These are phyloP conservation scores for Ricinus communis DNA, from an alignment of 345 rosid genomes.

Conservation along the genomic window DNA sequence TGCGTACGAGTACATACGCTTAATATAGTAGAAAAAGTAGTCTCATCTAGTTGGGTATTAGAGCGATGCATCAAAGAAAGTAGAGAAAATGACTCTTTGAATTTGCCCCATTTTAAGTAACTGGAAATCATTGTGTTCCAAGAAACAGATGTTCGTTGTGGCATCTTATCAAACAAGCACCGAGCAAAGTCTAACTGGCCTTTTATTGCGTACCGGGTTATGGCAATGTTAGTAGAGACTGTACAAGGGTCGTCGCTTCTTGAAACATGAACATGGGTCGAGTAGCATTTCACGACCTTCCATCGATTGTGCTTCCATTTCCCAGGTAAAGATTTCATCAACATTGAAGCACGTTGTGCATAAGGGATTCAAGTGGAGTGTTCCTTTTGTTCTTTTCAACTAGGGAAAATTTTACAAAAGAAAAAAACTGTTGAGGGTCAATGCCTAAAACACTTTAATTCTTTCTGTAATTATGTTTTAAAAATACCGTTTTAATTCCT, in stretches of 20 bases:
- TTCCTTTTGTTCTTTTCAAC: too few relatives aligned
- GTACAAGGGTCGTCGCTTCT: neutral
- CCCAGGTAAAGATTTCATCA: constrained; percentile 2
- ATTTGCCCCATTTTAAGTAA: constrained; percentile 39
- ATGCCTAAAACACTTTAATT: too few relatives aligned
- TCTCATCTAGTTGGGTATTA: constrained; percentile 32
- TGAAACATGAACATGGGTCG: constrained; percentile 3
- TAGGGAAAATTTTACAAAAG: too few relatives aligned
- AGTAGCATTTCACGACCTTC: constrained; percentile 13
- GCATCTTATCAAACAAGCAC: constrained; percentile 52
- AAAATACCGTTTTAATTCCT: too few relatives aligned
- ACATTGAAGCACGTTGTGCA: too few relatives aligned
- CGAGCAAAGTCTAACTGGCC: constrained; percentile 42
- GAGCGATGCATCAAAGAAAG: constrained; percentile 37
- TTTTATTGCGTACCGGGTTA: neutral
- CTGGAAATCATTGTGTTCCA: constrained; percentile 52
- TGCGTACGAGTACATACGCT: constrained; percentile 37
- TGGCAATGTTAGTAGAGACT: constrained; percentile 36
- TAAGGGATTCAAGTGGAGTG: too few relatives aligned
- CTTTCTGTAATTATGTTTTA: too few relatives aligned
- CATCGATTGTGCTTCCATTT: constrained; percentile 21
- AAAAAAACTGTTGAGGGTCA: too few relatives aligned
- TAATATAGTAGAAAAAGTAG: constrained; percentile 37
- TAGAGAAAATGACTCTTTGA: constrained; percentile 32
- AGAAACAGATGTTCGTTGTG: constrained; percentile 40